Conservation (phyloP, 2,329 filamentous ascomycete genomes). For the Colletotrichum karsti region DNA sequence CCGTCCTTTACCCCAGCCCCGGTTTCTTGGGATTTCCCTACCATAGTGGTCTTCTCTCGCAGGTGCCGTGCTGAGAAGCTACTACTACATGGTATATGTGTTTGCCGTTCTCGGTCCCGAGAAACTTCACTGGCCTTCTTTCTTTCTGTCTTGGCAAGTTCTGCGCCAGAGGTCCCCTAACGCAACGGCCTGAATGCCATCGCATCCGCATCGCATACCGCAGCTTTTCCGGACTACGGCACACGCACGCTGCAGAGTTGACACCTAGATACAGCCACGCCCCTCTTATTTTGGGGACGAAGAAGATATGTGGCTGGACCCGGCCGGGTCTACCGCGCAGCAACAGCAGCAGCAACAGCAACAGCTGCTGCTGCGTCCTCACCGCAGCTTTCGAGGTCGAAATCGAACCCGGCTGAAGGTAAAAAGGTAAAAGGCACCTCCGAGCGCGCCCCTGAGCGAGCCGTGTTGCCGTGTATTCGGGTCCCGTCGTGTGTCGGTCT, state of each 20-base stretch:
- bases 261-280: conserved; percentile 11
- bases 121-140: no score
- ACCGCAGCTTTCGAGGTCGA: no score
- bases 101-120: not conserved
- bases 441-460: no score
- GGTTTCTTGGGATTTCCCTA: not conserved
- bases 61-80: not conserved
- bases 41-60: not conserved
- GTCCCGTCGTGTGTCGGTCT: no score
- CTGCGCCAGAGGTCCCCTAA: no score
- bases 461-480: no score
- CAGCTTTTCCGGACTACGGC: not conserved
- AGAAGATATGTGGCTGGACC: not conserved
- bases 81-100: no score
- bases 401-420: no score
- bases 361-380: not conserved
- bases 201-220: conserved; percentile 2
- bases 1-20: not conserved
- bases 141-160: no score
- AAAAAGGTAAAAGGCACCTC: no score
- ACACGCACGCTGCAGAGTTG: not conserved
- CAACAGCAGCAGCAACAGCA: not conserved
- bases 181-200: conserved; percentile 1
- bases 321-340: no score
- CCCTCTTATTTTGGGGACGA: not conserved